Base-by-base conservation (phyloP, 2,329 filamentous ascomycete species). In the Aureobasidium uvarum region DNA sequence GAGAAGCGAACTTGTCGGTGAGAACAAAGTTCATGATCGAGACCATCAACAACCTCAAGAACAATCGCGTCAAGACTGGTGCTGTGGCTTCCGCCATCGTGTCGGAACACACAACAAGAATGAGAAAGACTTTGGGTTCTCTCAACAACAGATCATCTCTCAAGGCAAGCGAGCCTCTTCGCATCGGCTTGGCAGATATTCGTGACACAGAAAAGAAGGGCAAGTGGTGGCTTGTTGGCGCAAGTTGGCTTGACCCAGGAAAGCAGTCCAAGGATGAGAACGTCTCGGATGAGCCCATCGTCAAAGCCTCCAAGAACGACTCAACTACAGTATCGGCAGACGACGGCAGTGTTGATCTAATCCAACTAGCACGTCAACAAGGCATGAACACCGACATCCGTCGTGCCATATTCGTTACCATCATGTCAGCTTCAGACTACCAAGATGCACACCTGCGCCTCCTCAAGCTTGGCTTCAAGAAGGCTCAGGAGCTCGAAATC, bases 141-240 rank as follows among this genome's bases (percentile, higher is more conserved):
- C 80, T 99, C 43, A 95, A 91, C 73, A 77, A 81, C 13, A 80
- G 85, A 72, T 85, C 81, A 67, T 85, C 81, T 67, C 80, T 90
- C 66, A 92, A 91, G 69, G 87, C 89, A 8, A 89, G 86, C 3
- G 91, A 96, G 67, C 92, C 95, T 4, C 83, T 99, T 67, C 87
- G 91, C 10, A 88, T 97, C 66, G 87, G 90, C 13, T 82, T 97
- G 4, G 82, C 84, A 43, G 95, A 99, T 72, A 91, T 99, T 60
- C 87, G 87, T 68, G 86, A 93, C 68, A 89, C 89, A 0, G 90
- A 94, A 46, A 94, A 90, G 74, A 90, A 89, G 74, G 95, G 95
- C 0, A 97, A 96, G 79, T 99, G 95, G 95, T 99, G 95, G 95
- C 85, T 98, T 23, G 91, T 98, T 5, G 95, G 95, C 60, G 94